phyloP scores from a whole-genome alignment of 345 rosid genomes.

The Citrus hindsii region DNA sequence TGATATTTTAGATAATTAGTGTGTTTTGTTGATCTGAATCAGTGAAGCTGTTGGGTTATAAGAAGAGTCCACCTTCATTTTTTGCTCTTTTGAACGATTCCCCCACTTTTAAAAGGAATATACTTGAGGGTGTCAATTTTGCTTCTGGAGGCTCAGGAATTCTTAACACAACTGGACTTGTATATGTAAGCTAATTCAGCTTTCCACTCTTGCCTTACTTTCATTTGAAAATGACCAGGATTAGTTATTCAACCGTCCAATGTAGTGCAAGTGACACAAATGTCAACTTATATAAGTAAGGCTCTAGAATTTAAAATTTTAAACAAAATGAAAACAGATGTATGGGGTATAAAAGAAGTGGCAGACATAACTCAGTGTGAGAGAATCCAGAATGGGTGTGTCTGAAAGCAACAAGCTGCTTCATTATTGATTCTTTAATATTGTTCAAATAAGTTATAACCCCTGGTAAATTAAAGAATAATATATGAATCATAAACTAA shows the following conservation, averaged over 20 bases:
- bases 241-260: neutral
- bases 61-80: constrained; percentile 31
- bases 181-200: constrained; percentile 9
- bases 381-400: neutral
- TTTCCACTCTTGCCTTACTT: neutral
- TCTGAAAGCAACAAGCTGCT: neutral
- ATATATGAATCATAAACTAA: neutral
- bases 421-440: neutral
- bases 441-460: too few species aligned
- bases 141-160: constrained; percentile 39
- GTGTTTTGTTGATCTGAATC: neutral
- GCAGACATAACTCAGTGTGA: neutral
- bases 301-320: too few species aligned
- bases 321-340: too few species aligned
- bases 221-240: neutral
- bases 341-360: neutral
- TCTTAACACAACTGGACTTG: constrained; percentile 18
- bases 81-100: constrained; percentile 10
- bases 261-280: neutral
- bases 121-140: constrained; percentile 29
- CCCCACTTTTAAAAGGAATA: constrained; percentile 7
- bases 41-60: constrained; percentile 26
- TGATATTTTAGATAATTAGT: too few species aligned
- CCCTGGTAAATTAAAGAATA: neutral
- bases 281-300: neutral